Base-by-base conservation (phyloP, 495 filamentous ascomycete species). In the Aspergillus sclerotioniger region DNA sequence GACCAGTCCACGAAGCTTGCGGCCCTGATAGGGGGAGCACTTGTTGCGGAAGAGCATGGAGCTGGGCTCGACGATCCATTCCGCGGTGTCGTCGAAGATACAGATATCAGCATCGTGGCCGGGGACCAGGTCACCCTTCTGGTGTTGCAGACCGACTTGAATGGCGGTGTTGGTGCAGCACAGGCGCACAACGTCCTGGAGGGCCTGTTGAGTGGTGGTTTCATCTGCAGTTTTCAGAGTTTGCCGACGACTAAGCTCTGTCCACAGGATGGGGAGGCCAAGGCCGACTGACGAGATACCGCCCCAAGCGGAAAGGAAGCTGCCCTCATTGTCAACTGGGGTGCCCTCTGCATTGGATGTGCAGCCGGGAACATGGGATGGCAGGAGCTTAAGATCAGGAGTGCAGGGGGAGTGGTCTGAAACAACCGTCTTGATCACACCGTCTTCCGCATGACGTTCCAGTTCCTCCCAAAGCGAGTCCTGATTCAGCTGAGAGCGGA, bases 401-500 rank as follows among this genome's bases (percentile, higher is more conserved):
- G 94, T 98, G 77, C 94, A 98, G 12, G 94, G 94, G 25, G 89
- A 93, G 77, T 98, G 94, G 66, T 98, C 94, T 1, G 89, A 93
- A n/a, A 98, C 94, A 20, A 98, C 84, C 0, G 94, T 98, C 69
- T 88, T 84, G 71, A 98, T 92, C 64, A 95, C 90, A 41, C 88
- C 86, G 63, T 92, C 84, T 0, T 80, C 76, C 57, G 81, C 77
- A 56, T 80, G 70, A 35, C 74, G 75, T 52, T 81, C 75, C 8
- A 97, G 73, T 67, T 96, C 92, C 7, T 82, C 82, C 94, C 94
- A 98, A 2, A 98, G 82, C 25, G 84, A 83, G 62, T 96, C 89
- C 62, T 93, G 91, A 77, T 98, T 98, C 16, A 81, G 67, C 60
- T 88, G 82, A 25, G 82, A 83, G 20, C 94, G 89, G 70, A 98